Evolutionary conservation across 2,329 filamentous ascomycete species (phyloP), one percentile per base, ranked within the genome.

Genomic region (Ampelomyces quisqualis): DNA sequence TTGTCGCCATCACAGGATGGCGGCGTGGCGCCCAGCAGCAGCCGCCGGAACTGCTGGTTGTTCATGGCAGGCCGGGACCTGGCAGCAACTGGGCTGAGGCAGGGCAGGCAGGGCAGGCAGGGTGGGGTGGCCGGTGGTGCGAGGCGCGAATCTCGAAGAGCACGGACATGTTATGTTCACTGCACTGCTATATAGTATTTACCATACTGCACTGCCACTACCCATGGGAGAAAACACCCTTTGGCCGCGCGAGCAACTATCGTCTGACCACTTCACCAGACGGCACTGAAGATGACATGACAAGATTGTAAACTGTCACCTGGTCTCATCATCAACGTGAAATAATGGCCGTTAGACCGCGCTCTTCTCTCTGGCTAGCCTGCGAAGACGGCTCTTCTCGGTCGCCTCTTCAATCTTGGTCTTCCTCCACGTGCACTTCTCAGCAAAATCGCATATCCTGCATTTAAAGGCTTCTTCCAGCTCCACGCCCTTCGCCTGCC

Each of bases 401-500:
- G 64, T 66, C 15, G 72, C 73, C 60, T 86, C 81, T 45, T 81
- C 76, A 39, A 90, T 81, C 67, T 86, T 84, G 8, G 75, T 75
- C 54, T 78, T 75, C 24, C 90, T 76, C 91, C 91, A 97, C 9
- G 78, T 77, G 64, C 91, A 97, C 2, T 73, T 76, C 2, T 88
- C 83, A 0, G 77, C 80, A 65, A 96, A 96, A 52, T 95, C 89
- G 60, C 91, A 97, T 17, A 77, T 81, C 14, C 81, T 73, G 64
- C 91, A 97, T 66, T 96, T 97, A 70, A 85, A 95, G 0, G 88
- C 87, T 55, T 96, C 90, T 58, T 90, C 84, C 5, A 94, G 77
- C 5, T 80, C 76, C 2, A 96, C 90, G 0, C 91, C 91, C 6
- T 77, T 75, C 0, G 90, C 81, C 34, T 78, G 70, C 11, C 90